Conservation (phyloP, 176 grass and related monocot genomes). For the Eragrostis curvula region DNA sequence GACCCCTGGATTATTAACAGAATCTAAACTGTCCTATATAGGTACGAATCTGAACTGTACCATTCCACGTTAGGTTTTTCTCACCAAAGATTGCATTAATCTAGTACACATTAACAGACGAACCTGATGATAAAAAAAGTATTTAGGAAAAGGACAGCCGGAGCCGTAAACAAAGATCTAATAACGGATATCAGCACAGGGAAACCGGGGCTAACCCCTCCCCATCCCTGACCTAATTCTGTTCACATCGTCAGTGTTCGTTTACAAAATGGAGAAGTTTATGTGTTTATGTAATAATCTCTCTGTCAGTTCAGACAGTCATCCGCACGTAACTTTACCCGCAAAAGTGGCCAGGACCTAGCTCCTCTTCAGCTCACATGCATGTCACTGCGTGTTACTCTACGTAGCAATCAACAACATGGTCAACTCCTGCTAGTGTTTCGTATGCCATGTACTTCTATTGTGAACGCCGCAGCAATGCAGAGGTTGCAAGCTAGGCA, state of each 20-base stretch:
- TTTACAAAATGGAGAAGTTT: neutral
- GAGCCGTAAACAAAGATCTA: constrained; percentile 4
- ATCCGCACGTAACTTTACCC: constrained; percentile 24
- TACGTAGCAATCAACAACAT: neutral
- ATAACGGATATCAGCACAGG: neutral
- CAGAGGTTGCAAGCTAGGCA: constrained; percentile 39
- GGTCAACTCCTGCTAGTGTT: constrained; percentile 30
- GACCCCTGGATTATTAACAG: too few relatives aligned
- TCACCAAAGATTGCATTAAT: neutral
- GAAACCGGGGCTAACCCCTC: neutral
- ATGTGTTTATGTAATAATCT: neutral
- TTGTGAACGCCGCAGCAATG: neutral
- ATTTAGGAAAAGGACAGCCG: neutral
- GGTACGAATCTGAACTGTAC: too few relatives aligned
- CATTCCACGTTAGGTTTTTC: too few relatives aligned
- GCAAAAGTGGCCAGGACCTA: neutral
- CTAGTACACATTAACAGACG: neutral
- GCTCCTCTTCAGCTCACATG: neutral
- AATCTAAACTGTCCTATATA: too few relatives aligned
- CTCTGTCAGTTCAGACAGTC: neutral
- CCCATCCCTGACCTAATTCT: neutral
- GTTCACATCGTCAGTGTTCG: neutral
- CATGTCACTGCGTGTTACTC: too few relatives aligned
- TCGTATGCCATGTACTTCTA: neutral
- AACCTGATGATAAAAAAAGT: neutral